Base-by-base conservation (phyloP, 2,329 filamentous ascomycete genomes). In the Aspergillus luchuensis region DNA sequence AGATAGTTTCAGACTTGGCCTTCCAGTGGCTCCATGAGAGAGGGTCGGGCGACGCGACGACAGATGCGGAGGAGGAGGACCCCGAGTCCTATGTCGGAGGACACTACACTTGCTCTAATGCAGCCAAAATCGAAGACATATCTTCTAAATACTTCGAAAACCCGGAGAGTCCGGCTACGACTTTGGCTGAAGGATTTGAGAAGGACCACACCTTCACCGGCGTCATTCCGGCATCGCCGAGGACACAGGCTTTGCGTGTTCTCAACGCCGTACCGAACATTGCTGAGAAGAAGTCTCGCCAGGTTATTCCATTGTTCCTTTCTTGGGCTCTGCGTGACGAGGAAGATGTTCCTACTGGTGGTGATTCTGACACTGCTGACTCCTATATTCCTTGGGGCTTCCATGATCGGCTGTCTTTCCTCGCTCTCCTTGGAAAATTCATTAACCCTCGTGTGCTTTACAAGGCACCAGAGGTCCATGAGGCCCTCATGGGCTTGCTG, bases 371-470 rank as follows among this genome's bases (percentile, higher is more conserved):
- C 11, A 47, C 62, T 4, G 45, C 66, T 11, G 65, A 66, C n/a
- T 58, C 62, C 2, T 68, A 69, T 41, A 62, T 71, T 17, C 66
- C 70, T 56, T 76, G 82, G 80, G 77, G 80, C n/a, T 78, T 80
- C 61, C 76, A 78, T 61, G 95, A 99, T 72, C 89, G 94, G 65
- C 94, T 97, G 72, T 85, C 89, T 1, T 87, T 97, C 71, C 82
- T 99, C 36, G 84, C 84, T 1, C 82, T 99, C 5, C 92, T 99
- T 71, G 85, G 90, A 0, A 87, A 92, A 63, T 98, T 98, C 71
- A 80, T 84, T 52, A 99, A 99, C 71, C 92, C 95, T 0, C 90
- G 84, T 69, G 92, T 92, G 0, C 80, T 99, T 4, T 98, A 88
- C 75, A 90, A 87, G 69, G 85, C 90, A 33, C 81, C 87, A 8